Evolutionary conservation across 1,284 basidiomycete species (phyloP), one percentile per base, ranked within the genome.

Genomic region (Nidula niveotomentosa): DNA sequence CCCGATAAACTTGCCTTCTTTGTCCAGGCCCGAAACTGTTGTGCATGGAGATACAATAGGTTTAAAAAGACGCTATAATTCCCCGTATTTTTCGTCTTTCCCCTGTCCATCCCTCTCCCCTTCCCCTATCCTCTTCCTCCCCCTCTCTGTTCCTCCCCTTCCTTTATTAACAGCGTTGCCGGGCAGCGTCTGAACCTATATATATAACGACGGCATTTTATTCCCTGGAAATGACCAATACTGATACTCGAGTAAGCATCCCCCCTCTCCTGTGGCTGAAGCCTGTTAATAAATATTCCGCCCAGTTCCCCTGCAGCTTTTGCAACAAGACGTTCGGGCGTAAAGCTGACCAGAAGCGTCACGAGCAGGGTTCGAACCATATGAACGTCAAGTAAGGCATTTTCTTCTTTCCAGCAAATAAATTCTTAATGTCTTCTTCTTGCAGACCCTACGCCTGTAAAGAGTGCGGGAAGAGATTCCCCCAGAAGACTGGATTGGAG

Each of bases 281-380:
- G 30, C 30, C 30, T 30, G 30, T 30, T 30, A 30, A 30, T 30
- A 30, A 30, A 30, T 30, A 30, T 13, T 44, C 10, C 43, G 53
- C 15, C 36, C 36, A 69, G 65, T 67, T 58, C 52, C 36, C 52
- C 48, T 81, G 80, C 63, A 33, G 61, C 33, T 58, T 57, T 52
- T 85, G 84, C 67, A 23, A 39, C 1, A 81, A 76, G 59, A 49
- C 60, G 30, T 85, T 86, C 58, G 58, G 64, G 8, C 77, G 82
- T 46, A 79, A 77, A 63, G 79, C 76, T 23, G 85, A 86, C 60
- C 72, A 82, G 39, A 76, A 65, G 45, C 79, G 84, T 53, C 84
- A 86, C 58, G 55, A 70, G 51, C 57, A 63, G 30, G 30, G 30
- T 30, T 30, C 30, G 15, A 58, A 78, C 30, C 84, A 86, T 56